phyloP scores from a whole-genome alignment of 164 flowering plant species.

The Magnolia changhungtana region DNA sequence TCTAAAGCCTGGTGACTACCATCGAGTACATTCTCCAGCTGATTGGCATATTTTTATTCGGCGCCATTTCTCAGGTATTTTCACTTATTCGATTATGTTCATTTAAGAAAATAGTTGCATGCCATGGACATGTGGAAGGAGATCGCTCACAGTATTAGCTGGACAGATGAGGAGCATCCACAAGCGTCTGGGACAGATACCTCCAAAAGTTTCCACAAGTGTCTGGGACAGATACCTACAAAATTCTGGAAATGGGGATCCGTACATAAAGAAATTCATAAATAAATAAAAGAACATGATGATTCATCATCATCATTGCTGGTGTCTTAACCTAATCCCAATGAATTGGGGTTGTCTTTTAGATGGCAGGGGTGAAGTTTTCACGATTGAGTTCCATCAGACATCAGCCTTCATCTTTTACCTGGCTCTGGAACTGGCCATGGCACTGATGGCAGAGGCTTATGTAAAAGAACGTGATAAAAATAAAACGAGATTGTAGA shows the following conservation, averaged over 20 bases:
- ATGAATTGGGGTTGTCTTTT: too few species aligned
- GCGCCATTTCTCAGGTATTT: constrained; percentile 85
- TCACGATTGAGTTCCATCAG: too few species aligned
- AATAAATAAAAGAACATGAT: background rate
- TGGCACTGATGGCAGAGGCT: too few species aligned
- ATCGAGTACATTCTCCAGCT: constrained; percentile 87
- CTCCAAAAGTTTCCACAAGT: background rate
- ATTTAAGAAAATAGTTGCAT: background rate
- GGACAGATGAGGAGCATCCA: too few species aligned
- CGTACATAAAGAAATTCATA: background rate
- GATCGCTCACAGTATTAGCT: background rate
- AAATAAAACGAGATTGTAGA: too few species aligned
- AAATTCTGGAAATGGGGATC: background rate
- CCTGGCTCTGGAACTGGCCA: too few species aligned
- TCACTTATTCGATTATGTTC: background rate
- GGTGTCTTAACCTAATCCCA: too few species aligned
- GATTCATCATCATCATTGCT: too few species aligned
- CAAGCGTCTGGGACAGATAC: background rate
- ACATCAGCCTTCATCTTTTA: too few species aligned
- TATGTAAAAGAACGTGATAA: too few species aligned
- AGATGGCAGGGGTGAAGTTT: too few species aligned
- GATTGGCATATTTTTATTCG: constrained; percentile 80
- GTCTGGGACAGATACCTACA: background rate
- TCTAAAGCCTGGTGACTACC: constrained; percentile 91
- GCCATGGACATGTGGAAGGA: background rate